Evolutionary conservation across 2,329 filamentous ascomycete species (phyloP).

Genomic region (Calycina herbarum): DNA sequence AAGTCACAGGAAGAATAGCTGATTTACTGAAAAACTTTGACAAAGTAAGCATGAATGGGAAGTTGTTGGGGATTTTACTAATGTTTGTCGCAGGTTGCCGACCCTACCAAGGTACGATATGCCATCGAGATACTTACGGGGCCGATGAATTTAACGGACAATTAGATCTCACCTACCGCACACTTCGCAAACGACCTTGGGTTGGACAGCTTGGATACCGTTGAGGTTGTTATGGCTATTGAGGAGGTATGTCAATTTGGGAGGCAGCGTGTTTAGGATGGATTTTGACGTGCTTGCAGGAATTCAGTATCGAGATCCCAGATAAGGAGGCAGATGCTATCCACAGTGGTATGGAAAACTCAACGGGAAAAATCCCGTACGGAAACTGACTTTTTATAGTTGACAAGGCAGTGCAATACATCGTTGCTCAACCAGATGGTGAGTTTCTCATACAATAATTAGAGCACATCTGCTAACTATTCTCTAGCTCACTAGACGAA

Average conservation of each 20-base stretch:
- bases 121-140: neutral
- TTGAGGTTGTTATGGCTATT: slow-evolving; percentile 99
- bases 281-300: slow-evolving; percentile 40
- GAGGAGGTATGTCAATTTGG: slow-evolving; percentile 69
- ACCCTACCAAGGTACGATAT: slow-evolving; percentile 57
- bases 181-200: slow-evolving; percentile 98
- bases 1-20: slow-evolving; percentile 90
- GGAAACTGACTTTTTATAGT: slow-evolving; percentile 47
- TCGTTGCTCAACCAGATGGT: slow-evolving; percentile 74
- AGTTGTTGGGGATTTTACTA: slow-evolving; percentile 20
- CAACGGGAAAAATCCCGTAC: neutral
- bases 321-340: slow-evolving; percentile 78
- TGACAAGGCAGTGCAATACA: slow-evolving; percentile 75
- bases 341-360: slow-evolving; percentile 64
- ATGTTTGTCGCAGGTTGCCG: slow-evolving; percentile 59
- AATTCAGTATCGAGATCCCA: slow-evolving; percentile 77
- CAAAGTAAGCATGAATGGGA: slow-evolving; percentile 65
- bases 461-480: slow-evolving; percentile 17
- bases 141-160: neutral
- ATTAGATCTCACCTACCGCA: slow-evolving; percentile 75
- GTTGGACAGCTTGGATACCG: slow-evolving; percentile 94
- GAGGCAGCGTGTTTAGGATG: neutral
- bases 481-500: slow-evolving; percentile 36
- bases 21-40: slow-evolving; percentile 94
- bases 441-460: slow-evolving; percentile 37